Percentiles rank a stretch among this genome's conserved stretches.
Conservation (phyloP, 805 yeast species). For the Ogataea saltuana region DNA sequence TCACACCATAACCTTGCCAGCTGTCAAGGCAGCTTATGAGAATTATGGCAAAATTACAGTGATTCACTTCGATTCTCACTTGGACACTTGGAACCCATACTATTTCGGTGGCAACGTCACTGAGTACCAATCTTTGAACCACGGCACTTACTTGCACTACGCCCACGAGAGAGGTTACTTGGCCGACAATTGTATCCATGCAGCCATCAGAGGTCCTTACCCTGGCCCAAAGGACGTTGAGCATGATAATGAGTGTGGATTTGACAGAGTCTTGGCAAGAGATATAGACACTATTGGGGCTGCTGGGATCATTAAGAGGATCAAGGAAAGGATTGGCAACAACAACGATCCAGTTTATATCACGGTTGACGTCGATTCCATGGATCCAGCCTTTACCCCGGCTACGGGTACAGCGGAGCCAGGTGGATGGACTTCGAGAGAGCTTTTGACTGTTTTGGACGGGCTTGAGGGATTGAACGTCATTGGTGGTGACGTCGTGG, state of each 20-base stretch:
- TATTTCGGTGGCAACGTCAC: slow-evolving; percentile 63
- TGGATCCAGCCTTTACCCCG: slow-evolving; percentile 69
- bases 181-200: slow-evolving; percentile 52
- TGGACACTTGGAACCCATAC: slow-evolving; percentile 69
- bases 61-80: slow-evolving; percentile 61
- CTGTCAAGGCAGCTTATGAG: slow-evolving; percentile 48
- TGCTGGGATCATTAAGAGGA: slow-evolving; percentile 36
- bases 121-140: slow-evolving; percentile 55
- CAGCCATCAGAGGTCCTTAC: slow-evolving; percentile 67
- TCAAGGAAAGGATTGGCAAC: slow-evolving; percentile 39
- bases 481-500: slow-evolving; percentile 77
- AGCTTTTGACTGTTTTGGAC: slow-evolving; percentile 44
- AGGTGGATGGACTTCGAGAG: slow-evolving; percentile 73
- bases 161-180: slow-evolving; percentile 69
- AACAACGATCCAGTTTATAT: slow-evolving; percentile 42
- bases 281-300: slow-evolving; percentile 46
- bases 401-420: slow-evolving; percentile 81
- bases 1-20: slow-evolving; percentile 53
- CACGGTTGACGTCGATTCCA: slow-evolving; percentile 57
- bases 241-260: slow-evolving; percentile 55
- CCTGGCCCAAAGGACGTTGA: slow-evolving; percentile 36
- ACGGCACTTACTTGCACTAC: slow-evolving; percentile 70
- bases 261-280: slow-evolving; percentile 44
- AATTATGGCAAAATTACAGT: slow-evolving; percentile 45
- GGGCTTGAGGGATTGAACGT: slow-evolving; percentile 58